Evolutionary conservation across 345 rosid genomes (phyloP).

Genomic region (Eucalyptus urophylla): DNA sequence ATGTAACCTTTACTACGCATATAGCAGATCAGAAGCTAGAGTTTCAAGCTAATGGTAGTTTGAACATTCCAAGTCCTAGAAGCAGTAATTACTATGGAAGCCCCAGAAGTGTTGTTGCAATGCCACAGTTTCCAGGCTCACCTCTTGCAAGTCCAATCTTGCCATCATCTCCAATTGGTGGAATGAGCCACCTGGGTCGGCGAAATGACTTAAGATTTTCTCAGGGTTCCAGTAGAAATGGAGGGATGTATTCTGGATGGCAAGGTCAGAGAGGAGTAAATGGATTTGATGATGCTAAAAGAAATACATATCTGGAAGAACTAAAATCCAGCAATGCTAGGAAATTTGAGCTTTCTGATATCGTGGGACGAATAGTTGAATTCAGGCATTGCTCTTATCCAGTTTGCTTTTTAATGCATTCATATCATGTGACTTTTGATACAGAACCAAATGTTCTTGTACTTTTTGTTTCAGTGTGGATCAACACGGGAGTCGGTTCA

Average conservation of each 20-base stretch:
- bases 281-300: conserved; percentile 45
- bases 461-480: conserved; percentile 56
- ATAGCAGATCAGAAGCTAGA: conserved; percentile 44
- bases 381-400: conserved; percentile 49
- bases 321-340: conserved; percentile 71
- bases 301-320: conserved; percentile 84
- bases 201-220: conserved; percentile 51
- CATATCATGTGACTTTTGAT: not conserved
- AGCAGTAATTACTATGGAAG: conserved; percentile 38
- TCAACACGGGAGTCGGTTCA: conserved; percentile 99
- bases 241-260: conserved; percentile 64
- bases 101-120: conserved; percentile 49
- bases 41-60: conserved; percentile 31
- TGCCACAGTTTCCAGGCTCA: conserved; percentile 50
- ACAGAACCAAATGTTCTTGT: not conserved
- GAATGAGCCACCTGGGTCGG: conserved; percentile 37
- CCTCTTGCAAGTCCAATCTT: conserved; percentile 60
- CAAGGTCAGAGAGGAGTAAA: conserved; percentile 62
- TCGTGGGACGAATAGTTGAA: conserved; percentile 81
- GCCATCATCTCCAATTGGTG: conserved; percentile 61
- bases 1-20: conserved; percentile 13
- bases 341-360: conserved; percentile 79
- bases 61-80: conserved; percentile 35
- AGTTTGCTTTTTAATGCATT: not conserved
- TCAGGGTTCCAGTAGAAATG: conserved; percentile 41